These are phyloP conservation scores for Aspergillus sparsus DNA, from an alignment of 495 filamentous ascomycete species.

Conservation along the genomic window DNA sequence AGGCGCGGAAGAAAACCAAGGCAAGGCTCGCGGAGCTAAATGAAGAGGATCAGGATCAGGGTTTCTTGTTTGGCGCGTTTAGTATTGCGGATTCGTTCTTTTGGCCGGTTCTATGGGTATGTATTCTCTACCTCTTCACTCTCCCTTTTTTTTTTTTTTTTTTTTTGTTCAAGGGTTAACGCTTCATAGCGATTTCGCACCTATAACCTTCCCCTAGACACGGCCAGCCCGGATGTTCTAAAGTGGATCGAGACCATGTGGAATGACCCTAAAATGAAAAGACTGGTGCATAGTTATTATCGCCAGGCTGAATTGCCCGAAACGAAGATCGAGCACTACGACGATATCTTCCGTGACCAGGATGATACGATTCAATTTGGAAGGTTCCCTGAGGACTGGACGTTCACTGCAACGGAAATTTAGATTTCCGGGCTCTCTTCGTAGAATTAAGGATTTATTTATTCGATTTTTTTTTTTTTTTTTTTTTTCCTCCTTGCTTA, in stretches of 20 bases:
- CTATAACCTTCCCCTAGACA: slow-evolving; percentile 43
- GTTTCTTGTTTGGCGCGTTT: slow-evolving; percentile 13
- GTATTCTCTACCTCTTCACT: no score
- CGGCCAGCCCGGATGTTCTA: slow-evolving; percentile 38
- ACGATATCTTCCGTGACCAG: slow-evolving; percentile 41
- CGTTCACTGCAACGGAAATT: slow-evolving; percentile 24
- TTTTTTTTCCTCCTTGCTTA: no score
- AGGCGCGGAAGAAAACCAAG: slow-evolving; percentile 17
- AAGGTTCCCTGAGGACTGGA: slow-evolving; percentile 42
- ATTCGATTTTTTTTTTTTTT: background rate
- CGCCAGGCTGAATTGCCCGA: slow-evolving; percentile 41
- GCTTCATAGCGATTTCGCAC: slow-evolving; percentile 43
- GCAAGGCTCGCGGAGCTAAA: slow-evolving; percentile 28
- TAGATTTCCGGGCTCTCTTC: background rate
- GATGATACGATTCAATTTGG: slow-evolving; percentile 35
- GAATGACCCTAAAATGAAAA: slow-evolving; percentile 42
- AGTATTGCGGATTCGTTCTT: slow-evolving; percentile 17
- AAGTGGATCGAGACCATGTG: slow-evolving; percentile 52
- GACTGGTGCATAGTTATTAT: slow-evolving; percentile 37
- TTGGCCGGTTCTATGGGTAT: slow-evolving; percentile 14
- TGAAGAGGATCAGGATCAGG: slow-evolving; percentile 10
- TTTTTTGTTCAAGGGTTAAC: background rate
- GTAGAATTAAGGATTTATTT: background rate
- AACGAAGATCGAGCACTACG: slow-evolving; percentile 39
- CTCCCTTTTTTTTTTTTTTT: background rate